Base-by-base conservation (phyloP, 805 yeast genomes). In the Pichia nanzhaoensis region DNA sequence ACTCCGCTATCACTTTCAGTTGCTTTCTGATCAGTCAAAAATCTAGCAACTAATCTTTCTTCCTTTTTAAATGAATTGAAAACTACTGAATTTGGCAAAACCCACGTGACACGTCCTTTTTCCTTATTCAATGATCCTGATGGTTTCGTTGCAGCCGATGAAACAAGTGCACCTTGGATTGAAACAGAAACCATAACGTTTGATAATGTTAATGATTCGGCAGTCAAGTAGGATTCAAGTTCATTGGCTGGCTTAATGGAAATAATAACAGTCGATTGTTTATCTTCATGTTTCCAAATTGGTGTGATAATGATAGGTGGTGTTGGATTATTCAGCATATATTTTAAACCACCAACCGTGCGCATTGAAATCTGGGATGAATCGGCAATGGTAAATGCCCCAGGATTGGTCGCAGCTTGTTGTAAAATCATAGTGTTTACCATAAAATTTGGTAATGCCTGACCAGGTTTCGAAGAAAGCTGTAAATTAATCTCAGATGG, bases 61-160 rank as follows among this genome's bases (percentile, higher is more conserved):
- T 84, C 89, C 22, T 41, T 37, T 6, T 63, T 62, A 13, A 52
- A 44, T 5, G 55, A 38, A 21, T 61, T 55, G 47, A 77, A 68
- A 5, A 51, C 55, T 32, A 76, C 51, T 3, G 77, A 72, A 9
- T 64, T 51, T 24, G 56, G 44, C 54, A 80, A 78, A 59, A 84
- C 77, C 96, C 97, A 90, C 0, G 93, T 82, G 47, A 93, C 82
- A 64, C 97, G 77, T 54, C 79, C 82, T 58, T 79, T 81, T 42
- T 89, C 97, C 57, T 78, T 83, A 64, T 83, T 87, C 71, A 89
- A 91, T 1, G 95, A 78, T 46, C 97, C 98, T 45, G 84, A 81
- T 5, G 99, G 99, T 60, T 85, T 87, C 3, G 95, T 84, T 50
- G 89, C 80, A 1, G 96, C 97, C 18, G 82, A 71, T 1, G 80